Conservation (phyloP, 1,139 yeast genomes). For the Saccharomyces hybrid region DNA sequence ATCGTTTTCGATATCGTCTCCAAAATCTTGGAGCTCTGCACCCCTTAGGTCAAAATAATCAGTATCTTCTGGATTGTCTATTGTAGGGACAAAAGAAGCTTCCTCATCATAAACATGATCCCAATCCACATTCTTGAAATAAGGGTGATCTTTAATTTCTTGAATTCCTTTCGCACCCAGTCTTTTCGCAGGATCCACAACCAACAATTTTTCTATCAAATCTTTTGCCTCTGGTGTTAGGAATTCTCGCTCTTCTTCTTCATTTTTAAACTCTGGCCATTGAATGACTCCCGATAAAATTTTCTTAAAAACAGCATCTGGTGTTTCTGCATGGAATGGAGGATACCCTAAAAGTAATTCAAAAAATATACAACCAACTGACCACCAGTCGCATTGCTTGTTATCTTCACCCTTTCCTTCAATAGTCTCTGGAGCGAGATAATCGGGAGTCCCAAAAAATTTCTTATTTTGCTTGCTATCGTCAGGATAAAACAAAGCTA, state of each 20-base stretch:
- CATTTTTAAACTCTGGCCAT: conserved; percentile 63
- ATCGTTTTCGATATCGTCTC: conserved; percentile 36
- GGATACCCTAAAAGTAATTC: conserved; percentile 92
- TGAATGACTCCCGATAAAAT: conserved; percentile 66
- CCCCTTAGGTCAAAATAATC: conserved; percentile 92
- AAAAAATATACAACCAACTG: conserved; percentile 89
- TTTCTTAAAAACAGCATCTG: conserved; percentile 74
- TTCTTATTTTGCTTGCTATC: conserved; percentile 37
- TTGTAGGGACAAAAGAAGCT: conserved; percentile 76
- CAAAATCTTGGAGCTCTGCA: conserved; percentile 60
- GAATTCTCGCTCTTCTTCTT: conserved; percentile 45
- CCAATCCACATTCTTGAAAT: conserved; percentile 72
- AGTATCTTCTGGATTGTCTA: conserved; percentile 78
- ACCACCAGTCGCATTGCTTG: conserved; percentile 91
- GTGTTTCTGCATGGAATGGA: conserved; percentile 82
- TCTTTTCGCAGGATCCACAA: conserved; percentile 54
- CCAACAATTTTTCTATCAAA: conserved; percentile 54
- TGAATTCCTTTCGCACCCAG: conserved; percentile 71
- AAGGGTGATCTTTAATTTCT: conserved; percentile 72
- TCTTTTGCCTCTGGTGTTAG: conserved; percentile 69
- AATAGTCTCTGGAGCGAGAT: conserved; percentile 93
- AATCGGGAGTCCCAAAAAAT: conserved; percentile 97
- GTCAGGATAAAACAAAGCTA: conserved; percentile 67
- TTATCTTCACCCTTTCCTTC: conserved; percentile 79
- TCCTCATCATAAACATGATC: conserved; percentile 59